Evolutionary conservation across 106 monocot genomes (phyloP), one percentile per base, ranked within the genome.

Genomic region (Agapanthus africanus): DNA sequence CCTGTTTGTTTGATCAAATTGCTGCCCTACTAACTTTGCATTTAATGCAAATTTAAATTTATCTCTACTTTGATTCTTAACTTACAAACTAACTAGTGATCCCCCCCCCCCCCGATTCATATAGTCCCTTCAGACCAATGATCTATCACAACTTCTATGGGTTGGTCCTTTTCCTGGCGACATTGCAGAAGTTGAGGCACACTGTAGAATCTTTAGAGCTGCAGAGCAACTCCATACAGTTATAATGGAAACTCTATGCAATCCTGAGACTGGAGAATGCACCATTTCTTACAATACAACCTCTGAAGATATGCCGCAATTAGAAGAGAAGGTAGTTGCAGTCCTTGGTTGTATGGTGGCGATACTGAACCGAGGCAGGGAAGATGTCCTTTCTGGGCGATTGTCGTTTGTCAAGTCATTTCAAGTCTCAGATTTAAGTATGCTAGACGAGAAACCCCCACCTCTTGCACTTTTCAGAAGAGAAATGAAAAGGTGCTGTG

Each of bases 261-360:
- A 99, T 73, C 87, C 99, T 46, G 99, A 99, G 66, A 99, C 93
- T 16, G 99, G 99, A 41, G 99, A 93, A 66, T 93, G 99, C 33
- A 37, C 52, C 40, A 73, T 90, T 66, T 81, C 80, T 23, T 90
- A 90, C 54, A 77, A 90, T 11, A 69, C 70, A 32, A 66, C 87
- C 9, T 85, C 93, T 13, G 90, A 99, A 59, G 84, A 93, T 52
- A 62, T 93, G 71, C 67, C 77, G 36, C 61, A 75, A 18, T 66
- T 99, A 54, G 93, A 99, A 73, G 90, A 93, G 38, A 93, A 93
- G 71, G 90, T 99, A 44, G 87, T 83, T 51, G 79, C 87, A 7
- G 72, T 85, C 49, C 79, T 99, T 40, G 93, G 93, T 28, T 87
- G 83, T 76, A 93, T 93, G 85, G 60, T 90, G 28, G 83, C 85